A percentile compares a stretch with the other conserved stretches of the same genome.
phyloP scores from a whole-genome alignment of 1,139 yeast genomes.

The Debaryomyces robertsiae region DNA sequence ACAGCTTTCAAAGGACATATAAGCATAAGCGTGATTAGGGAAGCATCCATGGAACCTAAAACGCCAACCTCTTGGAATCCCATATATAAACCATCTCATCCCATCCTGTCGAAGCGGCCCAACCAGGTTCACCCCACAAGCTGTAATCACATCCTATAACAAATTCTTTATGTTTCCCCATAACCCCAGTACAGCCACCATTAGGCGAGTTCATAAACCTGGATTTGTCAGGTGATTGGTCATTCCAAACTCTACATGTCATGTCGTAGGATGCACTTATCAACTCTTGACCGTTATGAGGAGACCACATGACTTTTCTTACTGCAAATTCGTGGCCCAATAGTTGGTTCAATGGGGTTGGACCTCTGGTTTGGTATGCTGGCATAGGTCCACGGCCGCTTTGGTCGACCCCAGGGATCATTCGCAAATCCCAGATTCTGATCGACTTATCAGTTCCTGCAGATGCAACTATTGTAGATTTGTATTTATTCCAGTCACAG shows the following conservation, averaged over 20 bases:
- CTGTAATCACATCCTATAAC: slow-evolving; percentile 96
- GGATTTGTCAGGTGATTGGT: slow-evolving; percentile 58
- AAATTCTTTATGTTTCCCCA: slow-evolving; percentile 79
- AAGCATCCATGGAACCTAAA: neutral
- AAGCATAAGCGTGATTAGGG: neutral
- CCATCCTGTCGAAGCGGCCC: slow-evolving; percentile 96
- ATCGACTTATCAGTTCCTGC: slow-evolving; percentile 88
- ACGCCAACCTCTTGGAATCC: slow-evolving; percentile 57
- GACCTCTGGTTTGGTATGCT: slow-evolving; percentile 52
- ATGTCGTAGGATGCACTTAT: slow-evolving; percentile 87
- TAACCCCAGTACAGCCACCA: slow-evolving; percentile 56
- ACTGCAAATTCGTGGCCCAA: slow-evolving; percentile 91
- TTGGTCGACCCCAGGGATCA: slow-evolving; percentile 53
- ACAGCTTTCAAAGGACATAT: slow-evolving; percentile 5
- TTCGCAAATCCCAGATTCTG: slow-evolving; percentile 85
- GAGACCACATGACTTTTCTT: slow-evolving; percentile 82
- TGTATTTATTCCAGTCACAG: slow-evolving; percentile 90
- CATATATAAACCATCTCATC: slow-evolving; percentile 94
- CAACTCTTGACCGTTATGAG: slow-evolving; percentile 73
- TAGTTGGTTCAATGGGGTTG: slow-evolving; percentile 75
- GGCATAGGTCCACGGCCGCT: slow-evolving; percentile 41
- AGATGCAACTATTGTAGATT: slow-evolving; percentile 75
- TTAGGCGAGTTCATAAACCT: slow-evolving; percentile 40
- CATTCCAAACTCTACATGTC: slow-evolving; percentile 88
- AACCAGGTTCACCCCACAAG: slow-evolving; percentile 94